Percentiles rank a stretch among this genome's conserved stretches.
Evolutionary conservation across 495 filamentous ascomycete genomes (phyloP).

Genomic region (Neurospora tetrasperma): DNA sequence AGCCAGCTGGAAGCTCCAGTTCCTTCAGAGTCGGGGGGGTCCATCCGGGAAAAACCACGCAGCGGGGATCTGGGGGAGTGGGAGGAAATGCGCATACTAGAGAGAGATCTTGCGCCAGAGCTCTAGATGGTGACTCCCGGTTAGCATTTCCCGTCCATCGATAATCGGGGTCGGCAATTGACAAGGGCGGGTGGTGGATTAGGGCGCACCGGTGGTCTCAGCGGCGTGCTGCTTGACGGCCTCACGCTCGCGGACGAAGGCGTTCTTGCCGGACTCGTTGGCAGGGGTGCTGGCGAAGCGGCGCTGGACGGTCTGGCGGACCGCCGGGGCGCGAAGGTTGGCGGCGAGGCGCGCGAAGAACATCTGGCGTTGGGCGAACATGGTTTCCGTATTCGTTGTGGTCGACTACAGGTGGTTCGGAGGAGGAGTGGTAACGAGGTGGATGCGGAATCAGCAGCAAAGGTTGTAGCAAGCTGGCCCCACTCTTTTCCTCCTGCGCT

Average conservation of each 20-base stretch:
- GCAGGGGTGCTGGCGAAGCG: constrained; percentile 52
- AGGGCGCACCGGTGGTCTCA: constrained; percentile 58
- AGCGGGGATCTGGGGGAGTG: background rate
- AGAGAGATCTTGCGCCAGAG: constrained; percentile 90
- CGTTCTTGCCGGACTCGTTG: constrained; percentile 58
- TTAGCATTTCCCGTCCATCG: constrained; percentile 7
- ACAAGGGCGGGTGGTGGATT: background rate
- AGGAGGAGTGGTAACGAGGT: background rate
- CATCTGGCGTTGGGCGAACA: constrained; percentile 54
- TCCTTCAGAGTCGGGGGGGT: background rate
- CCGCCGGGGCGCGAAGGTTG: constrained; percentile 42
- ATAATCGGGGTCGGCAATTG: background rate
- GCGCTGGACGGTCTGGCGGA: constrained; percentile 53
- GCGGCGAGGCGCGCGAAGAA: constrained; percentile 49
- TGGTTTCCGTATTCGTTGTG: constrained; percentile 20
- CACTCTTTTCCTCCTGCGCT: background rate
- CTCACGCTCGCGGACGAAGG: constrained; percentile 76
- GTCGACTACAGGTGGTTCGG: background rate
- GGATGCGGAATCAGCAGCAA: background rate
- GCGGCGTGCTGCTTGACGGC: constrained; percentile 80
- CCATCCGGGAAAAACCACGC: constrained; percentile 20
- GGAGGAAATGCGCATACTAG: constrained; percentile 51
- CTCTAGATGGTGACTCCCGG: constrained; percentile 40
- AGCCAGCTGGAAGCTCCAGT: background rate
- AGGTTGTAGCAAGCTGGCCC: background rate